Base-by-base conservation (phyloP, 2,329 filamentous ascomycete genomes). In the Gnomoniopsis smithogilvyi region DNA sequence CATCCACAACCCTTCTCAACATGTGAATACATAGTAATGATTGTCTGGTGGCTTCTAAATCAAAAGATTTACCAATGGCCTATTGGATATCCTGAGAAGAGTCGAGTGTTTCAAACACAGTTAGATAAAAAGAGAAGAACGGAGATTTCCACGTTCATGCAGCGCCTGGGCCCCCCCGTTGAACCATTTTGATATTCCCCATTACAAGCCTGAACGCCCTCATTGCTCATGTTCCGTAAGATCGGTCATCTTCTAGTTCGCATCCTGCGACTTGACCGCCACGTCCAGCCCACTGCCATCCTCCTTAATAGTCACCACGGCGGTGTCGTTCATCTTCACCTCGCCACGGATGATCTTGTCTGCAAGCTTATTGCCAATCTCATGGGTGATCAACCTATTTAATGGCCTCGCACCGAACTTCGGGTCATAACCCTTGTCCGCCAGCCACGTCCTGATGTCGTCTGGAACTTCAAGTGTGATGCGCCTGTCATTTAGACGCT, bases 311-410 rank as follows among this genome's bases (percentile, higher is more conserved):
- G 76, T 78, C 14, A 96, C 89, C 60, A 80, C 81, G 4, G 90
- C 94, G 2, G 76, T 82, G 67, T 96, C 87, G 1, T 92, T 92
- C 59, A 79, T 84, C 73, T 87, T 89, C 61, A 98, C 75, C 72
- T 92, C 79, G 21, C 95, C 95, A 56, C 90, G 82, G 67, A 98
- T 98, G 67, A 99, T 96, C 77, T 89, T 90, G 69, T 96, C 93
- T 0, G 95, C 95, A 43, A 98, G 80, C 3, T 86, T 82, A 72
- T 97, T 97, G 61, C 91, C 88, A 65, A 99, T 92, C 74, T 97
- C 87, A 68, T 89, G 96, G 22, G 90, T 86, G 65, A 98, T 97
- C 54, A 98, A 82, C 41, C 95, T 82, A 73, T 98, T 97, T 34
- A 98, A 80, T 30, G 95, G 95, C 7, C 95, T 82, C 8, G 95